Conservation (phyloP, 2,329 filamentous ascomycete species). For the Xylariaceae sp. region DNA sequence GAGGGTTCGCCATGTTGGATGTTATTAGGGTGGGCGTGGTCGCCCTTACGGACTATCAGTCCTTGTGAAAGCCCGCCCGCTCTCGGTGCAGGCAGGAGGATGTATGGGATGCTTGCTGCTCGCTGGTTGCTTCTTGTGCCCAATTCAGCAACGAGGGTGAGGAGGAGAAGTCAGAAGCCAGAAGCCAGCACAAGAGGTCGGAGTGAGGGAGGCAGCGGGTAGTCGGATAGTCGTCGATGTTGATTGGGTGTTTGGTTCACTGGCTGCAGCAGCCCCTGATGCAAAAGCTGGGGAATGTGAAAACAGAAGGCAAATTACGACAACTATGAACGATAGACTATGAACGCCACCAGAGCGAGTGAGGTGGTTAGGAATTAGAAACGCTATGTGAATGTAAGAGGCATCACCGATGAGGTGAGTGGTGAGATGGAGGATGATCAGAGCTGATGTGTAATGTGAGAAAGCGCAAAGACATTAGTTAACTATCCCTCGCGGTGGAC, state of each 20-base stretch:
- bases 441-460: conserved; percentile 3
- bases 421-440: conserved; percentile 8
- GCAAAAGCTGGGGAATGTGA: conserved; percentile 6
- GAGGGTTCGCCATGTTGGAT: conserved; percentile 50
- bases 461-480: conserved; percentile 4
- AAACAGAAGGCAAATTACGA: conserved; percentile 18
- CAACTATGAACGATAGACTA: conserved; percentile 32
- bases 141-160: conserved; percentile 3
- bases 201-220: background rate
- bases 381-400: conserved; percentile 16
- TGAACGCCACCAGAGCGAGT: conserved; percentile 52
- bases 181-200: background rate
- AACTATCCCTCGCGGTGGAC: background rate
- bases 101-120: background rate
- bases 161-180: background rate
- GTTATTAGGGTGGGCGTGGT: conserved; percentile 25
- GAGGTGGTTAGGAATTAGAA: conserved; percentile 38
- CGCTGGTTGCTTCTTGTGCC: background rate
- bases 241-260: conserved; percentile 8
- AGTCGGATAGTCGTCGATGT: background rate
- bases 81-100: background rate
- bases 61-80: conserved; percentile 8
- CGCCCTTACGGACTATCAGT: conserved; percentile 40
- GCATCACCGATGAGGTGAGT: conserved; percentile 5
- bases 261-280: conserved; percentile 13